Base-by-base conservation (phyloP, 257 asterid species). In the Pogostemon cablin region DNA sequence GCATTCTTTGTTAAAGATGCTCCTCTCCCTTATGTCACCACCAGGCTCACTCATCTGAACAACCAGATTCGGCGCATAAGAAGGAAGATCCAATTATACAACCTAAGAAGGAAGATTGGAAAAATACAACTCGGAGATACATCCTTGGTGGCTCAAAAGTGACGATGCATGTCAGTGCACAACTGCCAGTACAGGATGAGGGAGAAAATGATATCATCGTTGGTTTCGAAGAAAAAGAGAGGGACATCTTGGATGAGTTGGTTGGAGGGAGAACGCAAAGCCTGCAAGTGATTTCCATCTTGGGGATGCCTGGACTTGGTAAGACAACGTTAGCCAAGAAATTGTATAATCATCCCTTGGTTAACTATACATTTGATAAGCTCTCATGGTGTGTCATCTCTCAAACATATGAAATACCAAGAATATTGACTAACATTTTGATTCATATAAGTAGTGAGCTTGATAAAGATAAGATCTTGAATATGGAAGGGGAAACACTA, bases 301-400 rank as follows among this genome's bases (percentile, higher is more conserved):
- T 9, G 32, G 62, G 62, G 41, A 56, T 32, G 62, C 4, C 42
- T 0, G 62, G 62, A 32, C 41, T 56, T 9, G 42, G 42, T 56
- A 56, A 56, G 62, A 25, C 62, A 4, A 56, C 62, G 0, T 3
- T 56, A 7, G 42, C 40, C 6, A 52, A 66, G 32, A 72, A 68
- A 38, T 25, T 82, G 41, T 76, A 39, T 54, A 62, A 58, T 48
- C 52, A 77, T 53, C 42, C 55, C 17, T 50, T 3, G 4, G 42
- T 78, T 25, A 53, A 17, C 9, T 9, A 65, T 37, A 46, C 48
- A 40, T 78, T 81, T 44, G 47, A 79, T 54, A 69, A 54, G 2
- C 58, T 60, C 46, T 25, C 63, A 3, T 72, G 71, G 64, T 72
- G 78, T 44, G 66, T 50, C 37, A 72, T 78, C 0, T 72, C 85